Percentiles rank a stretch among this genome's conserved stretches.
phyloP scores from a whole-genome alignment of 768 basidiomycete species.

The Tulasnella sp. region DNA sequence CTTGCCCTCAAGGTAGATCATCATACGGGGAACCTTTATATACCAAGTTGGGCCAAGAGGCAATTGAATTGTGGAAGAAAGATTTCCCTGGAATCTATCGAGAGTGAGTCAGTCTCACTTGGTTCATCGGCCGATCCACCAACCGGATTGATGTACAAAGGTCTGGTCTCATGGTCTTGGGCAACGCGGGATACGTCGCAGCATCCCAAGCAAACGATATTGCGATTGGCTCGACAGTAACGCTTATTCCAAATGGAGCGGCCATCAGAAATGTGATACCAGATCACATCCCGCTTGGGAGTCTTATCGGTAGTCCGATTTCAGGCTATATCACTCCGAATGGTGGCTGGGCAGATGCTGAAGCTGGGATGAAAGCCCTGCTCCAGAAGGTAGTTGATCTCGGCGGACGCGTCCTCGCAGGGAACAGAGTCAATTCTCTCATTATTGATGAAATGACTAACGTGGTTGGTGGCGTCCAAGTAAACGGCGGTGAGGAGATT shows the following conservation, averaged over 20 bases:
- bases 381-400: constrained; percentile 45
- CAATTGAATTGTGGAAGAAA: constrained; percentile 61
- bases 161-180: constrained; percentile 59
- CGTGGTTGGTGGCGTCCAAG: constrained; percentile 44
- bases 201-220: constrained; percentile 54
- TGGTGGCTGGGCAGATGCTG: constrained; percentile 79
- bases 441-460: constrained; percentile 30
- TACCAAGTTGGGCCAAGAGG: constrained; percentile 59
- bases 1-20: constrained; percentile 34
- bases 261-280: constrained; percentile 44
- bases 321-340: constrained; percentile 62
- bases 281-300: constrained; percentile 28
- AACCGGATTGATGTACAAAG: constrained; percentile 29
- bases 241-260: constrained; percentile 30
- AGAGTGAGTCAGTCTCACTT: neutral
- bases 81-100: neutral
- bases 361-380: constrained; percentile 48
- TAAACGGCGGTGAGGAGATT: constrained; percentile 41
- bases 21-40: constrained; percentile 65
- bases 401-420: constrained; percentile 49
- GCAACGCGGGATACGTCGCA: constrained; percentile 36
- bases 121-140: neutral
- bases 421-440: constrained; percentile 47
- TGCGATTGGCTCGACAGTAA: constrained; percentile 42
- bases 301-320: constrained; percentile 28